phyloP scores from a whole-genome alignment of 2,329 filamentous ascomycete genomes.

The Daldinia sp. region DNA sequence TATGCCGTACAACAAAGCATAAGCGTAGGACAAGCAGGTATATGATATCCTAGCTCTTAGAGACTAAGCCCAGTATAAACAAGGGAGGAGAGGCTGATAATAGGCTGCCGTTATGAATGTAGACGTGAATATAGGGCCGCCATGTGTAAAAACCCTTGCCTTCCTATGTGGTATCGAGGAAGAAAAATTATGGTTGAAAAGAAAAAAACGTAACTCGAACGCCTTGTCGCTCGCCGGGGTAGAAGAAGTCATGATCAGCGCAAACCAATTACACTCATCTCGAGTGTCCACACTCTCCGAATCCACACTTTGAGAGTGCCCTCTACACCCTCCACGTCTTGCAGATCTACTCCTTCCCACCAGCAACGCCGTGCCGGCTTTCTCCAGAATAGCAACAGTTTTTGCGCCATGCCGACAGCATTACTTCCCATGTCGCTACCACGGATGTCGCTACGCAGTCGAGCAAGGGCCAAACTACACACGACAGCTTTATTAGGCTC shows the following conservation, averaged over 20 bases:
- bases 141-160: slow-evolving; percentile 18
- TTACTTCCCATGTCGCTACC: slow-evolving; percentile 78
- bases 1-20: slow-evolving; percentile 16
- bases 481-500: slow-evolving; percentile 99
- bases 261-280: slow-evolving; percentile 94
- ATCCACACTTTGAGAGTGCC: slow-evolving; percentile 98
- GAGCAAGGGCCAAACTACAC: slow-evolving; percentile 92
- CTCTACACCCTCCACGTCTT: slow-evolving; percentile 87
- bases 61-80: slow-evolving; percentile 30
- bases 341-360: slow-evolving; percentile 97
- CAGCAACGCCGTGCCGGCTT: slow-evolving; percentile 96
- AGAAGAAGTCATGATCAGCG: slow-evolving; percentile 57
- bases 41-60: slow-evolving; percentile 32
- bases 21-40: slow-evolving; percentile 22
- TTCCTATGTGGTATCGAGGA: slow-evolving; percentile 23
- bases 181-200: slow-evolving; percentile 19
- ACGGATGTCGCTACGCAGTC: slow-evolving; percentile 90
- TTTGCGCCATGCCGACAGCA: slow-evolving; percentile 97
- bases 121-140: slow-evolving; percentile 14
- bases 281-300: slow-evolving; percentile 94
- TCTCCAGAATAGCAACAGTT: slow-evolving; percentile 95
- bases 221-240: slow-evolving; percentile 38
- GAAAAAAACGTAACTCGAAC: slow-evolving; percentile 35
- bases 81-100: slow-evolving; percentile 19
- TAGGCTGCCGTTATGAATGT: not conserved